These are phyloP conservation scores for Croton setiger DNA, from an alignment of 441 rosid genomes.

Conservation along the genomic window DNA sequence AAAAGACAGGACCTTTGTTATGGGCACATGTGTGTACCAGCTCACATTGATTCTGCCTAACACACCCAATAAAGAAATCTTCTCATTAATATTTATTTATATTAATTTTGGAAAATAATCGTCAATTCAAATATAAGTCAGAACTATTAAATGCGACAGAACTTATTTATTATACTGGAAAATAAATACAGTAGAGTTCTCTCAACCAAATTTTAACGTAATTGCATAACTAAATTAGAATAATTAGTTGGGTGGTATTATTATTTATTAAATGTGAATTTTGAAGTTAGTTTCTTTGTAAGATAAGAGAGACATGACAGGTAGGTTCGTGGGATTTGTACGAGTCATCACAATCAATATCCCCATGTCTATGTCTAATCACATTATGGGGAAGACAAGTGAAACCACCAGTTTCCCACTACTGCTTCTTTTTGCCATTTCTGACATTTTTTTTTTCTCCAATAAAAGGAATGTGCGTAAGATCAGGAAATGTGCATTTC, in stretches of 20 bases:
- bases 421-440: neutral
- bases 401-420: too few species aligned
- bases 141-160: too few species aligned
- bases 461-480: too few species aligned
- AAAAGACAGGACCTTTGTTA: slow-evolving; percentile 8
- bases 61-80: too few species aligned
- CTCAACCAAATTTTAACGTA: slow-evolving; percentile 1
- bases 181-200: too few species aligned
- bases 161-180: too few species aligned
- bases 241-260: too few species aligned
- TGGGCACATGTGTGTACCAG: slow-evolving; percentile 28
- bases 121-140: too few species aligned
- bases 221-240: neutral
- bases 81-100: too few species aligned
- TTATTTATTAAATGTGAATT: neutral
- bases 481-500: too few species aligned
- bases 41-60: slow-evolving; percentile 13
- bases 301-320: neutral
- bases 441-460: neutral
- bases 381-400: neutral
- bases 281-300: too few species aligned
- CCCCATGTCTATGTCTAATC: neutral
- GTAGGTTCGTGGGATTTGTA: neutral
- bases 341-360: neutral
- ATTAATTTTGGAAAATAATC: too few species aligned